phyloP scores from a whole-genome alignment of 345 rosid species.

The Capsella bursapastoris region DNA sequence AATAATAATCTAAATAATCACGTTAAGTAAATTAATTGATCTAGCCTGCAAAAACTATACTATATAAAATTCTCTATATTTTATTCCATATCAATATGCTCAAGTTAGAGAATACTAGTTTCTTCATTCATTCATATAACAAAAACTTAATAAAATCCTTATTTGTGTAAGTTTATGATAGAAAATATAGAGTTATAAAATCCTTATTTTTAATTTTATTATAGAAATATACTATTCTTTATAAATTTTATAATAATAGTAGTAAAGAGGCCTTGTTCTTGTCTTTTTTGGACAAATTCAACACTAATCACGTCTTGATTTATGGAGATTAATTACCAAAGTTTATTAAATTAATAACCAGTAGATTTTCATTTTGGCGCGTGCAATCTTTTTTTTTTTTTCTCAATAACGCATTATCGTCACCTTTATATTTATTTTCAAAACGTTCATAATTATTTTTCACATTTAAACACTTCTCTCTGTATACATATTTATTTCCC shows the following conservation, averaged over 20 bases:
- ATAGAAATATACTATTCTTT: too few species aligned
- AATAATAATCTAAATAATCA: not conserved
- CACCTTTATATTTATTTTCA: not conserved
- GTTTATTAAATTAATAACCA: not conserved
- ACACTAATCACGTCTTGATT: slow-evolving; percentile 28
- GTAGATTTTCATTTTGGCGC: slow-evolving; percentile 17
- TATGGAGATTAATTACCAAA: not conserved
- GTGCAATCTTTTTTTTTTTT: not conserved
- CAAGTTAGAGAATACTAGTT: not conserved
- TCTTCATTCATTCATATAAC: not conserved
- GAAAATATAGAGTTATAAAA: too few species aligned
- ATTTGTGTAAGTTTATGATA: too few species aligned
- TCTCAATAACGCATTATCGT: slow-evolving; percentile 14
- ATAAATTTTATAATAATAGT: too few species aligned
- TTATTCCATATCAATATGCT: not conserved
- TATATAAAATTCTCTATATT: not conserved
- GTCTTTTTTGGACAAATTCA: slow-evolving; percentile 15
- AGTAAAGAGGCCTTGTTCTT: not conserved
- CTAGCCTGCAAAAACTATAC: too few species aligned
- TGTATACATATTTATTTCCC: not conserved
- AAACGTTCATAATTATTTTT: slow-evolving; percentile 3
- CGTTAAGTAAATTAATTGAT: too few species aligned
- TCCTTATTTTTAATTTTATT: too few species aligned
- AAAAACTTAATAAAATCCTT: too few species aligned
- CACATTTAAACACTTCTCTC: slow-evolving; percentile 24